These are phyloP conservation scores for Neonectria coccinea DNA, from an alignment of 2,329 filamentous ascomycete genomes.

Conservation along the genomic window DNA sequence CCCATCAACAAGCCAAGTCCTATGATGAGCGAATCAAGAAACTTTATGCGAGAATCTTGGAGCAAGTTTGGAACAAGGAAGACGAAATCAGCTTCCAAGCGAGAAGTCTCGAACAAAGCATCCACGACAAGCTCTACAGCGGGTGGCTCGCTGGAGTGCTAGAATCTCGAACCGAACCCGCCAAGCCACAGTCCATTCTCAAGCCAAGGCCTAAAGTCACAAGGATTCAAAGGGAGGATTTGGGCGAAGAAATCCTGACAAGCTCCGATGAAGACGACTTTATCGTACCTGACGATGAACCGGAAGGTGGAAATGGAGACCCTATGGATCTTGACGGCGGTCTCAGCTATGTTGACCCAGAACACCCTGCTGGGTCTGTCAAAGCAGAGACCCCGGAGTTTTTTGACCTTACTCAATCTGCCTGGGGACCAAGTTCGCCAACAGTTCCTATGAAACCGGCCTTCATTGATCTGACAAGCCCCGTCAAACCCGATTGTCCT, in stretches of 20 bases:
- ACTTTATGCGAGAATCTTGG: slow-evolving; percentile 64
- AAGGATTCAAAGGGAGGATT: slow-evolving; percentile 11
- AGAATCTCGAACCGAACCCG: slow-evolving; percentile 54
- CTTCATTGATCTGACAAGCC: slow-evolving; percentile 45
- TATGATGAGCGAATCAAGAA: slow-evolving; percentile 67
- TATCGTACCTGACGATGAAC: slow-evolving; percentile 54
- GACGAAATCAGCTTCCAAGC: slow-evolving; percentile 67
- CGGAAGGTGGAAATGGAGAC: slow-evolving; percentile 1
- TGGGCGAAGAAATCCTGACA: slow-evolving; percentile 63
- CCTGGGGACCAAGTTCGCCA: slow-evolving; percentile 31
- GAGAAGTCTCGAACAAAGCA: slow-evolving; percentile 70
- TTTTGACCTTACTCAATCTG: slow-evolving; percentile 48
- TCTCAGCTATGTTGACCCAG: background rate
- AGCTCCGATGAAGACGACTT: slow-evolving; percentile 65
- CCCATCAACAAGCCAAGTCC: slow-evolving; percentile 56
- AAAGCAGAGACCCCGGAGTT: slow-evolving; percentile 41
- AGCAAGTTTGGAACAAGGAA: slow-evolving; percentile 64
- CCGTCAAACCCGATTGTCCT: slow-evolving; percentile 27
- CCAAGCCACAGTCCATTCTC: slow-evolving; percentile 48
- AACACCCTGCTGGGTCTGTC: slow-evolving; percentile 12
- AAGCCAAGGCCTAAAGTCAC: slow-evolving; percentile 25
- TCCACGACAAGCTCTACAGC: slow-evolving; percentile 70
- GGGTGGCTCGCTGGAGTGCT: slow-evolving; percentile 64
- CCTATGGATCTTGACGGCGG: slow-evolving; percentile 25
- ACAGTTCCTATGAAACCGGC: slow-evolving; percentile 4